Base-by-base conservation (phyloP, 352 stramenopile species). In the Phytophthora nicotianae region DNA sequence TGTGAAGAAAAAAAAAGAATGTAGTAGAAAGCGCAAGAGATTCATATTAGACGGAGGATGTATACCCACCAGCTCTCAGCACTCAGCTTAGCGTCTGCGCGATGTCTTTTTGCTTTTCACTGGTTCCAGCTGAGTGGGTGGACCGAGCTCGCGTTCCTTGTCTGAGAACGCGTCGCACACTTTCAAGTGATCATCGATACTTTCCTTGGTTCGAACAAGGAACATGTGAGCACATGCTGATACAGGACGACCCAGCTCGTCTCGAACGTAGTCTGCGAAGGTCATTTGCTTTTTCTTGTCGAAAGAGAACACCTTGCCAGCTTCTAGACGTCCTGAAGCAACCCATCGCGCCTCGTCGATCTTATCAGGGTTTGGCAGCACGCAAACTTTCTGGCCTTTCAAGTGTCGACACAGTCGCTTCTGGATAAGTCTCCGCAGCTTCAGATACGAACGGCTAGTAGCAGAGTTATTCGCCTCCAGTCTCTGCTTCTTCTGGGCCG, bases 161-260 rank as follows among this genome's bases (percentile, higher is more conserved):
- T 89, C 74, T 11, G 64, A 78, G 60, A 94, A 90, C 29, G 77
- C 67, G 38, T 90, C 77, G 48, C 85, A 94, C 23, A 84, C 74
- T 42, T 81, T 72, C 42, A 92, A 41, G 41, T 94, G 85, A 26
- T 81, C 66, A 63, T 94, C 85, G 56, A 94, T 89, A 62, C 68
- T 89, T 55, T 90, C 70, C 16, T 43, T 70, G 13, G 75, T 73
- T 26, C 65, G 57, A 5, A 90, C 63, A 20, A 94, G 67, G 37
- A 81, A 90, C 48, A 94, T 79, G 70, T 94, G 81, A 24, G 68
- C 67, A 47, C 85, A 94, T 5, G 85, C 77, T 5, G 83, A 89
- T 21, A 80, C 70, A 13, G 70, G 68, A 16, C 65, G 65, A 0
- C 77, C 71, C 32, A 89, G 51, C 42, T 78, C 71, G 24, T 73